Evolutionary conservation across 2,329 filamentous ascomycete species (phyloP), one percentile per base, ranked within the genome.

Genomic region (Bertia moriformis): DNA sequence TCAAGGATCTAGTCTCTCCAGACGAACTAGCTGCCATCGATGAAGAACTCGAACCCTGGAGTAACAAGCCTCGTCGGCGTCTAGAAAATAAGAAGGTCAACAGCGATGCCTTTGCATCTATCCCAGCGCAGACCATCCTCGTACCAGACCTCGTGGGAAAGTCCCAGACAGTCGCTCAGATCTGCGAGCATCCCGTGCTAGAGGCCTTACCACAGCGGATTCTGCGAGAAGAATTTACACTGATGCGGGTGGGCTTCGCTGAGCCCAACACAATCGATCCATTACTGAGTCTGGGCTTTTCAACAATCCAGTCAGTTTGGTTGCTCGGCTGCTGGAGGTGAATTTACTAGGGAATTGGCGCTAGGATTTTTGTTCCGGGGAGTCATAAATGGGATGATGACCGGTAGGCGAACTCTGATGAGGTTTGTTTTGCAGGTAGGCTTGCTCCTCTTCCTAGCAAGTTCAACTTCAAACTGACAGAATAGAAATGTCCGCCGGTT

Each of bases 401-500:
- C 4, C 46, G 54, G 14, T 18, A 18, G 20, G 49, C 55, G 4
- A 37, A 39, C 3, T 33, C 41, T 12, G 51, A 56, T 29, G 52
- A 58, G 40, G 46, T 58, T 4, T 51, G 48, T 44, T 58, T 57
- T 46, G 53, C 54, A 19, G 51, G 51, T 54, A 30, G n/a, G 22
- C 22, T 27, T 27, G 22, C 7, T 7, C 22, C n/a, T 27, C n/a
- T 27, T 7, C 22, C 22, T 27, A n/a, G n/a, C 22, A 27, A 7
- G 7, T 27, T n/a, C 18, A 43, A 15, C 27, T 19, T 19, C 18
- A n/a, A n/a, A n/a, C n/a, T n/a, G n/a, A n/a, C n/a, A n/a, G 18
- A 12, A 3, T 40, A 57, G 56, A 59, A 41, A 59, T 59, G 55
- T 43, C 50, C 14, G 47, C 53, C 7, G 56, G 56, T 2, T 52